Base-by-base conservation (phyloP, 225 moss, liverwort and hornwort genomes). In the Pseudoscleropodium purum region DNA sequence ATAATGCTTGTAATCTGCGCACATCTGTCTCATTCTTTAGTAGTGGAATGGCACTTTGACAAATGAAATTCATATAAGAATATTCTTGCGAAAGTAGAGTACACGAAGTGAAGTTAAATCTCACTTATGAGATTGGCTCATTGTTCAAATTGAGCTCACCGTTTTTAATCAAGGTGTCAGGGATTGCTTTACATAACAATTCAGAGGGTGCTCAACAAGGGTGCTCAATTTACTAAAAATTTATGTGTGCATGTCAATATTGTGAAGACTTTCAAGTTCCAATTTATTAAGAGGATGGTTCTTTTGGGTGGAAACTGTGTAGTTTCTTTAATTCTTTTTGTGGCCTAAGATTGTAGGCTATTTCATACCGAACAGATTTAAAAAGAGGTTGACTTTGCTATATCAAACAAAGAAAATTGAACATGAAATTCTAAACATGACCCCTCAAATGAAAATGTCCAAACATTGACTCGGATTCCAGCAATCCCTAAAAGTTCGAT, bases 261-360 rank as follows among this genome's bases (percentile, higher is more conserved):
- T 66, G 43, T 31, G 72, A 73, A 59, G 69, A 56, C n/a, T 69
- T 59, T 39, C 39, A 72, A 41, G 41, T 39, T 70, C 39, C 39
- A 24, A 8, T 36, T 70, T 19, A 37, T 34, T 5, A 52, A 39
- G 81, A 70, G 60, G 70, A 60, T 37, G 27, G 30, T 79, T 66
- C 20, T n/a, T 54, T 63, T 33, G 17, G 31, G 52, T 75, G 88
- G 52, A 75, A 83, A 49, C 16, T 73, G 15, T 89, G 92, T 93
- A 96, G 95, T 96, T 52, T 52, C 74, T 43, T 43, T 16, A 27
- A 27, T 73, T 75, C 30, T 75, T 29, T 30, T 75, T 30, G 30
- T 47, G 30, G 18, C 47, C 47, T 18, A 18, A 17, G 31, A 74
- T 30, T 74, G 18, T 47, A 74, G 30, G 31, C 47, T 47, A 18